Evolutionary conservation across 306 rosid species (phyloP).

Genomic region (Prunus mira): DNA sequence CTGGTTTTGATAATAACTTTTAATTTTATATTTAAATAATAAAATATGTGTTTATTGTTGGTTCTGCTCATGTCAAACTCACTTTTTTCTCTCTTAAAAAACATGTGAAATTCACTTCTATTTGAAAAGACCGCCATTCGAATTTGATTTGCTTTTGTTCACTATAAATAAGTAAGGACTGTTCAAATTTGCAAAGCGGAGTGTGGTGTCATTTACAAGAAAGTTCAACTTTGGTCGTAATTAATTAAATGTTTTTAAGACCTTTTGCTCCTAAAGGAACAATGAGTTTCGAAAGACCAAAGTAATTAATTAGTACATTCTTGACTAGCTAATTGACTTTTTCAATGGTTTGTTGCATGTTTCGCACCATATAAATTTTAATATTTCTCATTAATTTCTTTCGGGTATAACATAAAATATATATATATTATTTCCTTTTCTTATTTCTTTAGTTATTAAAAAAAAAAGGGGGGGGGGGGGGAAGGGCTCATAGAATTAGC

Average conservation of each 20-base stretch:
- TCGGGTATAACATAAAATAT: background rate
- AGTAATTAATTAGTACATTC: background rate
- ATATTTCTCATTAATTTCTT: too few relatives aligned
- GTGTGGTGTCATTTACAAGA: constrained; percentile 8
- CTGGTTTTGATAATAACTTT: too few relatives aligned
- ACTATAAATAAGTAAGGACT: background rate
- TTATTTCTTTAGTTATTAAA: too few relatives aligned
- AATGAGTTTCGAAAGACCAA: background rate
- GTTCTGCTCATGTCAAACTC: too few relatives aligned
- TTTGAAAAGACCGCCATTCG: too few relatives aligned
- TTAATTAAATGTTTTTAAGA: background rate
- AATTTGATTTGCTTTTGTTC: too few relatives aligned
- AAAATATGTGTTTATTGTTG: too few relatives aligned
- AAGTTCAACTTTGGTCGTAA: constrained; percentile 1
- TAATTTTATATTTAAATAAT: too few relatives aligned
- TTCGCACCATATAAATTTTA: background rate
- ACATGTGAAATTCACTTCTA: too few relatives aligned
- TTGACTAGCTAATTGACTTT: background rate
- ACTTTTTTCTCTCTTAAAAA: too few relatives aligned
- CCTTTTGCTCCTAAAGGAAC: background rate
- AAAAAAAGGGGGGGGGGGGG: background rate
- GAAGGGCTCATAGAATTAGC: background rate
- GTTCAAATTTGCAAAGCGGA: background rate
- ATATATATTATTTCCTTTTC: background rate
- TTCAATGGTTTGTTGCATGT: background rate